Evolutionary conservation across 176 grass and related monocot species (phyloP).

Genomic region (Zea mays): DNA sequence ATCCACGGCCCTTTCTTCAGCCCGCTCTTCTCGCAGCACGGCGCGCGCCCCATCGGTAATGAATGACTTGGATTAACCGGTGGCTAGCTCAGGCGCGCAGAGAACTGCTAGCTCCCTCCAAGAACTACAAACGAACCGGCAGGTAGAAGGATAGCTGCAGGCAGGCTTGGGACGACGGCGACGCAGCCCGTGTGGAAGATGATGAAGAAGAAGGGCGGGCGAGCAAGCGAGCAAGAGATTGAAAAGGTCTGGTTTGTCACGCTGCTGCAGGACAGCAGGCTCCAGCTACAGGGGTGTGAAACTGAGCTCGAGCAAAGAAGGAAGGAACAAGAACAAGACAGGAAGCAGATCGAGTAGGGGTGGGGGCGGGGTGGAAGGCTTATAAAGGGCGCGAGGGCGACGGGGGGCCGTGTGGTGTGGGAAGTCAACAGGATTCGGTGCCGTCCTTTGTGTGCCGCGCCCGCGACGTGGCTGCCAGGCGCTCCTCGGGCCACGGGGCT

Average conservation of each 20-base stretch:
- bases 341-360: conserved; percentile 18
- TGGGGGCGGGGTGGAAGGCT: conserved; percentile 37
- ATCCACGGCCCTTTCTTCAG: conserved; percentile 96
- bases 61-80: neutral
- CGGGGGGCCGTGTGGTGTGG: neutral
- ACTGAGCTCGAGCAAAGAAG: neutral
- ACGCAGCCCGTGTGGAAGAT: neutral
- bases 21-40: conserved; percentile 86
- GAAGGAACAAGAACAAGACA: neutral
- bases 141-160: too few relatives aligned
- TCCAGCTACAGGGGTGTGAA: neutral
- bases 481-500: neutral
- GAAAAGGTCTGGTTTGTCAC: conserved; percentile 44
- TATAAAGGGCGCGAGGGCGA: conserved; percentile 56
- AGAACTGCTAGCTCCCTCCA: too few relatives aligned
- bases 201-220: too few relatives aligned
- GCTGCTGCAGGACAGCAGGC: conserved; percentile 3
- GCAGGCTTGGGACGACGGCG: neutral
- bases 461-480: conserved; percentile 63
- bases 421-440: conserved; percentile 93
- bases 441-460: conserved; percentile 68
- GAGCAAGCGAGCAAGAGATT: neutral
- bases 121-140: too few relatives aligned
- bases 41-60: conserved; percentile 69
- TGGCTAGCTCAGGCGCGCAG: neutral